Evolutionary conservation across 208 protist genomes (phyloP).

Genomic region (Porcisia hertigi): DNA sequence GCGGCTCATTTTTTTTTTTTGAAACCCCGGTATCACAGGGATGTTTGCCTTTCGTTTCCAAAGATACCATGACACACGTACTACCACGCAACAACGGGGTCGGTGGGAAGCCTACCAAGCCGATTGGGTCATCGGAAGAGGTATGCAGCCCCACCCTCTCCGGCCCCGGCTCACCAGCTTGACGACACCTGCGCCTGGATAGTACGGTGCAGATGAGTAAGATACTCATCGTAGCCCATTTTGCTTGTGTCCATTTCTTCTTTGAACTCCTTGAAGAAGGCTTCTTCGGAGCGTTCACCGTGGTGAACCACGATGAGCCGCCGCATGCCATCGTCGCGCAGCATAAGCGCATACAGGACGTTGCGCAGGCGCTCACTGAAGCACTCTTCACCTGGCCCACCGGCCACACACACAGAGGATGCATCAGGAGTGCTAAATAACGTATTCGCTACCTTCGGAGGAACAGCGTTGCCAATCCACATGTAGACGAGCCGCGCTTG

Average conservation of each 20-base stretch:
- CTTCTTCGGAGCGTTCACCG: constrained; percentile 71
- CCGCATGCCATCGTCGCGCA: constrained; percentile 77
- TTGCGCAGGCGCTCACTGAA: constrained; percentile 75
- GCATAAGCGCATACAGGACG: constrained; percentile 67
- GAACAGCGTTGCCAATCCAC: constrained; percentile 77
- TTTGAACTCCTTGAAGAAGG: constrained; percentile 82
- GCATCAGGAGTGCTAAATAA: constrained; percentile 68
- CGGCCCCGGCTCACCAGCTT: not conserved
- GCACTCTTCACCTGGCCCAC: constrained; percentile 49
- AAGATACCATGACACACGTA: no score
- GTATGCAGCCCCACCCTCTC: not conserved
- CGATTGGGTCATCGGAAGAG: not conserved
- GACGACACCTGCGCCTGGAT: constrained; percentile 50
- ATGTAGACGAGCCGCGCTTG: constrained; percentile 80
- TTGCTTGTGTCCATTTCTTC: constrained; percentile 55
- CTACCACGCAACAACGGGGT: not conserved
- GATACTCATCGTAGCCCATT: constrained; percentile 71
- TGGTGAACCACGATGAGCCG: constrained; percentile 82
- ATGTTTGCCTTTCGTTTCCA: no score
- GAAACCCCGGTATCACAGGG: no score
- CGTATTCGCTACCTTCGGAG: constrained; percentile 41
- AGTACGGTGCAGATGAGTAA: constrained; percentile 67
- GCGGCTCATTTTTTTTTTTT: no score
- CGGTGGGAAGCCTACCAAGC: not conserved
- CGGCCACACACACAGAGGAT: constrained; percentile 45